Percentiles rank a stretch among this genome's conserved stretches.
Conservation (phyloP, 768 basidiomycete genomes). For the Lactarius evosmus region DNA sequence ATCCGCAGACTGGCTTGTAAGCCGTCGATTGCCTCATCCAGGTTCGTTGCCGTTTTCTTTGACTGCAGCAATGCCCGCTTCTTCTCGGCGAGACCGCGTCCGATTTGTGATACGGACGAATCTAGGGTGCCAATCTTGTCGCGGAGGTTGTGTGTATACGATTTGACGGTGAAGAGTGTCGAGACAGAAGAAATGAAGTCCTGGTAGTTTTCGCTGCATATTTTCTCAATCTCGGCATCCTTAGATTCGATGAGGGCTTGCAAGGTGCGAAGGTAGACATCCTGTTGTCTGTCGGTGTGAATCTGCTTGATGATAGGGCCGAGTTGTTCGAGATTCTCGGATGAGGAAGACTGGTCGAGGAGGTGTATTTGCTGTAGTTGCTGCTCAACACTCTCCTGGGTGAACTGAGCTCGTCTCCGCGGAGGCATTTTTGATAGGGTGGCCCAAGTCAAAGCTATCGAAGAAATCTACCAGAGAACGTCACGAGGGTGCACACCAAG, state of each 20-base stretch:
- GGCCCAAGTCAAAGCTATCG: not conserved
- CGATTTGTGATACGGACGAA: conserved; percentile 82
- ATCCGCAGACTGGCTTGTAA: conserved; percentile 90
- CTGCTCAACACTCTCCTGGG: conserved; percentile 81
- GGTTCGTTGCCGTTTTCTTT: conserved; percentile 88
- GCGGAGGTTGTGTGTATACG: conserved; percentile 91
- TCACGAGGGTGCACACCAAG: not conserved
- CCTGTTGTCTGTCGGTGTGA: conserved; percentile 82
- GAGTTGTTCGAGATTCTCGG: conserved; percentile 93
- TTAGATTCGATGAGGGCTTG: conserved; percentile 90
- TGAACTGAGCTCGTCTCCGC: conserved; percentile 65
- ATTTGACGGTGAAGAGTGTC: conserved; percentile 93
- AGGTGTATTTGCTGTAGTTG: conserved; percentile 90
- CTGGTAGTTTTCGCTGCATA: conserved; percentile 95
- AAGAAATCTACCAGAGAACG: not conserved
- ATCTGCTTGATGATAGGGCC: conserved; percentile 95
- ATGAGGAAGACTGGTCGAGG: conserved; percentile 80
- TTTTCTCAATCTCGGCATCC: conserved; percentile 93
- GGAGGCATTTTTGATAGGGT: conserved; percentile 55
- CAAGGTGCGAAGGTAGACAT: conserved; percentile 81
- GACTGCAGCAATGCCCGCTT: conserved; percentile 86
- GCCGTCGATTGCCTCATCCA: conserved; percentile 96
- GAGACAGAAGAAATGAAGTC: conserved; percentile 97
- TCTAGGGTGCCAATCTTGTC: conserved; percentile 90
- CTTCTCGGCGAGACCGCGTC: conserved; percentile 86